These are phyloP conservation scores for Candida mattraensis DNA, from an alignment of 805 yeast species.

Conservation along the genomic window DNA sequence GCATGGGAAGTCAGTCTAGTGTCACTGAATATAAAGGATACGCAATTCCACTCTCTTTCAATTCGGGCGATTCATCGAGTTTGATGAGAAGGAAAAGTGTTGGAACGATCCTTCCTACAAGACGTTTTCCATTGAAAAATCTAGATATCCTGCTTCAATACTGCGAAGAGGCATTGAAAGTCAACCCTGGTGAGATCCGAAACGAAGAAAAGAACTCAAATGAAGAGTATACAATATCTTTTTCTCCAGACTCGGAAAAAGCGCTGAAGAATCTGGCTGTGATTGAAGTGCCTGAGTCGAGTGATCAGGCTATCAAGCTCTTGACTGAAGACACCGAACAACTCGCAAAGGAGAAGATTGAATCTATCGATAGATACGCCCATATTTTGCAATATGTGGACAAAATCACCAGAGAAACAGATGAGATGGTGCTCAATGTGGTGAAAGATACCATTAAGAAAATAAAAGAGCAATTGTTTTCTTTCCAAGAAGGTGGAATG, in stretches of 20 bases:
- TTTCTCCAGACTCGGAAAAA: slow-evolving; percentile 60
- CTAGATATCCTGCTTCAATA: slow-evolving; percentile 57
- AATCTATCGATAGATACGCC: slow-evolving; percentile 65
- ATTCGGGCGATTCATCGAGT: slow-evolving; percentile 22
- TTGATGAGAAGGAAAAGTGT: slow-evolving; percentile 38
- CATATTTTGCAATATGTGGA: slow-evolving; percentile 74
- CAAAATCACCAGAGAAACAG: slow-evolving; percentile 77
- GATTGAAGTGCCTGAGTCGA: slow-evolving; percentile 45
- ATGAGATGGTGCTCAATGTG: slow-evolving; percentile 58
- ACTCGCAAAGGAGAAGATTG: slow-evolving; percentile 63
- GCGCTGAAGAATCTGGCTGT: slow-evolving; percentile 49
- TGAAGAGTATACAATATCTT: slow-evolving; percentile 34
- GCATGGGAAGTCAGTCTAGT: slow-evolving; percentile 17
- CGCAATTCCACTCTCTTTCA: slow-evolving; percentile 38
- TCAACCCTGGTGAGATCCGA: slow-evolving; percentile 68
- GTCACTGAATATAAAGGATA: slow-evolving; percentile 57
- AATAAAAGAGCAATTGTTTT: slow-evolving; percentile 39
- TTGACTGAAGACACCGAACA: slow-evolving; percentile 67
- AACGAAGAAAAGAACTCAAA: slow-evolving; percentile 18
- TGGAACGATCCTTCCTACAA: slow-evolving; percentile 40
- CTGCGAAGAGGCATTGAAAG: slow-evolving; percentile 70
- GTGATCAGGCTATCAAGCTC: slow-evolving; percentile 62
- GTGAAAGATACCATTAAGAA: slow-evolving; percentile 63
- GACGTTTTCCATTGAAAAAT: slow-evolving; percentile 62
- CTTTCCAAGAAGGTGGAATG: slow-evolving; percentile 14